phyloP scores from a whole-genome alignment of 306 rosid species.

The Sphenostylis stenocarpa region DNA sequence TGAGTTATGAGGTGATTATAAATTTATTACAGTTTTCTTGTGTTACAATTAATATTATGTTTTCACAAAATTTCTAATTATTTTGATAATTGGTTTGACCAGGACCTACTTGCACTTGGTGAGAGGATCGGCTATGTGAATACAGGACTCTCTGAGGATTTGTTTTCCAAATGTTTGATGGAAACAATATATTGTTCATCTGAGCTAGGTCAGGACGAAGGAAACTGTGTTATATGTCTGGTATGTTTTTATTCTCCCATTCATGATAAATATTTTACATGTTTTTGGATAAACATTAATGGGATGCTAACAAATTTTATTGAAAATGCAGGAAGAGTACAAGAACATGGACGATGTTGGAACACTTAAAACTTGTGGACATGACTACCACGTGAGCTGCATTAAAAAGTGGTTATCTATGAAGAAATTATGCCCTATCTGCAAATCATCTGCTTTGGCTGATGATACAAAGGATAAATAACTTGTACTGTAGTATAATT shows the following conservation, averaged over 20 bases:
- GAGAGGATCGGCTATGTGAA: constrained; percentile 80
- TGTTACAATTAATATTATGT: neutral
- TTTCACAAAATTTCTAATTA: neutral
- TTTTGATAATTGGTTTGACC: constrained; percentile 27
- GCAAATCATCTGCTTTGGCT: constrained; percentile 62
- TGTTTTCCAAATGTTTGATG: constrained; percentile 62
- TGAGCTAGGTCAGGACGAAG: constrained; percentile 70
- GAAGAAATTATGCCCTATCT: constrained; percentile 80
- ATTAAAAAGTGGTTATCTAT: constrained; percentile 76
- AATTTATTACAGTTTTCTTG: neutral
- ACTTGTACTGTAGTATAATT: constrained; percentile 10
- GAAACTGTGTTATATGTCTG: constrained; percentile 71
- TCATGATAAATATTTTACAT: neutral
- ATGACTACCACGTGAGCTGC: constrained; percentile 84
- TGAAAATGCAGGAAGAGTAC: constrained; percentile 74
- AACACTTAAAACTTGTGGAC: constrained; percentile 64
- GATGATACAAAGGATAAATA: constrained; percentile 57
- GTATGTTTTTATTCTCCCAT: constrained; percentile 39
- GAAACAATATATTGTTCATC: constrained; percentile 80
- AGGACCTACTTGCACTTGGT: constrained; percentile 85
- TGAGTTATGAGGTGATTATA: constrained; percentile 77
- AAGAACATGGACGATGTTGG: constrained; percentile 83
- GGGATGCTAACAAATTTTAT: neutral
- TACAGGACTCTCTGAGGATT: constrained; percentile 76
- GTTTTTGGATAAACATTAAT: neutral